phyloP scores from a whole-genome alignment of 768 basidiomycete species.

The Boletellus ananiceps region DNA sequence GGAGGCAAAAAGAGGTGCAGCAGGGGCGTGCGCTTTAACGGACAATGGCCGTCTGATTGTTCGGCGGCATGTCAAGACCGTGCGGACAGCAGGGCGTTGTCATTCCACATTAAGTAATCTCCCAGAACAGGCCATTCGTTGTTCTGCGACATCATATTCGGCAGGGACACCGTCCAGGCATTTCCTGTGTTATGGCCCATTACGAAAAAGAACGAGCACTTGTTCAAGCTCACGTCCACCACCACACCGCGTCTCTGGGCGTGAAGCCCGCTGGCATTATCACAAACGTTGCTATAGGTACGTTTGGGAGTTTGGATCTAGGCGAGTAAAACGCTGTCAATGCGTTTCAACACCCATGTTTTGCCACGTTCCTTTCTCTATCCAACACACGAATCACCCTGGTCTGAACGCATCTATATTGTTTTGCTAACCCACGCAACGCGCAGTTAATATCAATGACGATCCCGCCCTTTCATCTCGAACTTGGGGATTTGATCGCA shows the following conservation, averaged over 20 bases:
- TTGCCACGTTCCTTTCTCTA: not conserved
- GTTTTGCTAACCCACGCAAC: no score
- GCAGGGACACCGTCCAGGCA: no score
- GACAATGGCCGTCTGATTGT: not conserved
- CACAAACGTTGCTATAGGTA: not conserved
- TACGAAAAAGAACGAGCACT: no score
- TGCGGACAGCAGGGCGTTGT: not conserved
- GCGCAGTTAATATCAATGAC: no score
- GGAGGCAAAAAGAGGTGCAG: not conserved
- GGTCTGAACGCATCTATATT: no score
- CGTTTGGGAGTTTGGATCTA: not conserved
- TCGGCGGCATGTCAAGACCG: not conserved
- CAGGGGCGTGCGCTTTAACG: not conserved
- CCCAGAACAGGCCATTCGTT: not conserved
- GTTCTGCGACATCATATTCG: no score
- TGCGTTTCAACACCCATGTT: not conserved
- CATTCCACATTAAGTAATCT: not conserved
- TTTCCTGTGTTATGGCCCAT: no score
- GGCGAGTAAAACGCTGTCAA: not conserved
- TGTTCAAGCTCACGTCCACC: no score
- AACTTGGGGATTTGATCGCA: not conserved
- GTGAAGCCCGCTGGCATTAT: no score
- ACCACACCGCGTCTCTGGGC: no score
- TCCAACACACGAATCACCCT: not conserved
- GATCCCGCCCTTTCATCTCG: not conserved